phyloP scores from a whole-genome alignment of 257 asterid genomes.

The Ehretia macrophylla region DNA sequence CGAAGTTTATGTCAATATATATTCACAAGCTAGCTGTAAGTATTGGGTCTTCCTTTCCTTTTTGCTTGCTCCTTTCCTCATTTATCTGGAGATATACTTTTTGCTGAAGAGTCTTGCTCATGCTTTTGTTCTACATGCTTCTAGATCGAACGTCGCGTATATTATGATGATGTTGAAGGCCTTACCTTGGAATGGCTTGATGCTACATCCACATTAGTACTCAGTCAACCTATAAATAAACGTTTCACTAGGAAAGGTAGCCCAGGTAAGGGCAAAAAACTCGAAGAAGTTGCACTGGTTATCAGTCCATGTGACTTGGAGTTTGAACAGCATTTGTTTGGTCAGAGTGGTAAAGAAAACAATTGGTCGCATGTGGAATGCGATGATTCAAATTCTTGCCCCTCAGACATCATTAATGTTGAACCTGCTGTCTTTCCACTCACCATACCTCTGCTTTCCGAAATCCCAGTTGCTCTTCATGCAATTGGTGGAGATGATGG shows the following conservation, averaged over 20 bases:
- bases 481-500: slow-evolving; percentile 80
- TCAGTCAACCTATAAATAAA: slow-evolving; percentile 42
- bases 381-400: not conserved
- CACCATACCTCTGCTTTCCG: slow-evolving; percentile 55
- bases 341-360: slow-evolving; percentile 8
- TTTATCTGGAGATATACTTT: not conserved
- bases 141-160: slow-evolving; percentile 72
- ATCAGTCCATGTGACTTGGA: slow-evolving; percentile 41
- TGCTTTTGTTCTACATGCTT: not conserved
- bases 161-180: slow-evolving; percentile 82
- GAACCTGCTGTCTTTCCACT: slow-evolving; percentile 78
- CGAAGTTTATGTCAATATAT: slow-evolving; percentile 84
- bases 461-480: slow-evolving; percentile 66
- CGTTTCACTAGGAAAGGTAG: slow-evolving; percentile 43
- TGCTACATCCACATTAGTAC: slow-evolving; percentile 62
- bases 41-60: not conserved
- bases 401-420: not conserved
- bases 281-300: slow-evolving; percentile 62
- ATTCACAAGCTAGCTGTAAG: slow-evolving; percentile 88
- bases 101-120: too few species aligned
- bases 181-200: slow-evolving; percentile 80
- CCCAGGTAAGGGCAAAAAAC: slow-evolving; percentile 43
- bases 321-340: slow-evolving; percentile 11
- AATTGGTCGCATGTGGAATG: slow-evolving; percentile 1
- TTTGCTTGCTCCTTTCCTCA: not conserved